Evolutionary conservation across 75 land plant species (phyloP), one percentile per base, ranked within the genome.

Genomic region (Pinus tabuliformis): DNA sequence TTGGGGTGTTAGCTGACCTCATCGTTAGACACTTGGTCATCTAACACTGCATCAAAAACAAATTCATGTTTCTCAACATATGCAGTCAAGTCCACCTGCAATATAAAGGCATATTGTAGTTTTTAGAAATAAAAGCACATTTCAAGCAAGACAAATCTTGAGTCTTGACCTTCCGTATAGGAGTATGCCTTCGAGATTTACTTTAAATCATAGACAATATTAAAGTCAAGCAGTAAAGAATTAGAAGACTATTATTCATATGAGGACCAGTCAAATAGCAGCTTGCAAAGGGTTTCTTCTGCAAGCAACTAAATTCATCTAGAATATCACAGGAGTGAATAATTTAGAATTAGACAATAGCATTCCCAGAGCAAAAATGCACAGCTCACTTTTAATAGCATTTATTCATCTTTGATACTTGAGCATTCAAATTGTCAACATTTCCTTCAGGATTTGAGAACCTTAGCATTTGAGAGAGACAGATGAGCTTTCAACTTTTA

Each of bases 41-140:
- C 88, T 81, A 95, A 80, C 71, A 97, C 98, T n/a, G 99, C 96
- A 91, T 97, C 99, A 84, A 97, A 97, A 37, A 89, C 92, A 87
- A 95, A 97, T 79, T 95, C 95, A 83, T 97, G 99, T 77, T 86
- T 94, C 84, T 97, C 99, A 52, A 90, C 81, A 79, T 97, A 97
- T 72, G 91, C 99, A 39, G 99, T 94, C 24, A 97, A 77, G 72
- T 97, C 99, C 76, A 97, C 99, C 99, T 97, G 84, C 81, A 84
- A 64, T 61, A 22, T 49, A 49, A 11, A 68, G n/a, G 49, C 12
- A 68, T 68, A 42, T 45, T 9, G 22, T 39, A n/a, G 24, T 30
- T 39, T 52, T 64, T 64, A 64, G 68, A 33, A 14, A 36, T 66
- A 28, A 12, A 3, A 3, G 5, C 7, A 65, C 28, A 76, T 33